A percentile compares a stretch with the other conserved stretches of the same genome.
Evolutionary conservation across 257 asterid species (phyloP).

Genomic region (Solanum piurae): DNA sequence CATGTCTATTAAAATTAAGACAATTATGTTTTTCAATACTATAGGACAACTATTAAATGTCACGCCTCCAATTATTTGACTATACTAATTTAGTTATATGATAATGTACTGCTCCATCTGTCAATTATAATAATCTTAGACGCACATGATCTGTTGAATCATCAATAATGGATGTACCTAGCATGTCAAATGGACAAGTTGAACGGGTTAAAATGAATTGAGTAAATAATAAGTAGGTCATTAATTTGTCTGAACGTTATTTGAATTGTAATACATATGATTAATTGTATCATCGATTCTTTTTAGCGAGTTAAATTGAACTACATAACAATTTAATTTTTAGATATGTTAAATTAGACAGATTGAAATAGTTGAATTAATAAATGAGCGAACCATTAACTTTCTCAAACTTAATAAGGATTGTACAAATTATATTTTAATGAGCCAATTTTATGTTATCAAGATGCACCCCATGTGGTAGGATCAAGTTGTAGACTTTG

Average conservation of each 20-base stretch:
- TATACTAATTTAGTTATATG: not conserved
- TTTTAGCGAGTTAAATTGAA: no score
- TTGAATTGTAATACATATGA: no score
- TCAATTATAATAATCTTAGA: not conserved
- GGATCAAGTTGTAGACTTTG: not conserved
- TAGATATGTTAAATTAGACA: no score
- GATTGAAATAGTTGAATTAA: no score
- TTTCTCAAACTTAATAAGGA: rapidly evolving
- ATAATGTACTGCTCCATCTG: not conserved
- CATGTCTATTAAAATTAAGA: not conserved
- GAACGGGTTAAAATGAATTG: not conserved
- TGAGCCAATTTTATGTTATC: not conserved
- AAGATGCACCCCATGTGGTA: not conserved
- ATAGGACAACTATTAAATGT: not conserved
- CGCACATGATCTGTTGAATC: not conserved
- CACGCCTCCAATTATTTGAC: not conserved
- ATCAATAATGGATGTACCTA: not conserved
- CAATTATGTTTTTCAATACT: not conserved
- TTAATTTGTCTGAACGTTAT: no score
- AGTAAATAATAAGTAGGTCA: no score
- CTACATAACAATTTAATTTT: not conserved
- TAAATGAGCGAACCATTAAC: no score
- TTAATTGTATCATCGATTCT: no score
- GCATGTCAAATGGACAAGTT: not conserved
- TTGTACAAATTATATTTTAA: not conserved